Conservation (phyloP, 495 filamentous ascomycete genomes). For the Tuber melanosporum region DNA sequence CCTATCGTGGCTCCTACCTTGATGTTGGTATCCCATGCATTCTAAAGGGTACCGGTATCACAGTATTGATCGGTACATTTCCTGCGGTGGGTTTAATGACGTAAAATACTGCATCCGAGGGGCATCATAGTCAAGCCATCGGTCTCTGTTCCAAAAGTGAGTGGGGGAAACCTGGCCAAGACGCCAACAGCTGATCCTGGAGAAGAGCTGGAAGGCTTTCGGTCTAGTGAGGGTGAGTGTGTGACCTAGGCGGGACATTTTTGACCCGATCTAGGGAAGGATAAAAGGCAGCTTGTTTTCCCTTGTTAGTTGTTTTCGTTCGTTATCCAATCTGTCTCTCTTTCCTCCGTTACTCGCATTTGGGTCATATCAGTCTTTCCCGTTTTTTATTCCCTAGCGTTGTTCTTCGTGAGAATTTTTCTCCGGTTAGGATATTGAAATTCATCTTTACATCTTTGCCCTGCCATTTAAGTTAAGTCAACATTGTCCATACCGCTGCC, state of each 20-base stretch:
- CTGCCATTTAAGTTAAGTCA: no score
- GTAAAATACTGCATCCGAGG: constrained; percentile 44
- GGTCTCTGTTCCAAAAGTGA: constrained; percentile 49
- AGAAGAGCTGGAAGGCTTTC: constrained; percentile 49
- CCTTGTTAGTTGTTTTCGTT: no score
- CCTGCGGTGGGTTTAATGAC: constrained; percentile 44
- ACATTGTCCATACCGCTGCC: no score
- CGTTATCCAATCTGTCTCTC: no score
- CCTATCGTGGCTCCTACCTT: constrained; percentile 38
- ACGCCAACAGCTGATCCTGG: constrained; percentile 49
- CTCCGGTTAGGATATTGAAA: no score
- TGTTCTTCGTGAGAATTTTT: no score
- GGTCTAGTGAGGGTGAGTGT: constrained; percentile 36
- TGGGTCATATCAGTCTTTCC: no score
- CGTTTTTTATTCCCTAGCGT: no score
- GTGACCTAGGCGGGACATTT: constrained; percentile 48
- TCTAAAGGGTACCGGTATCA: constrained; percentile 44
- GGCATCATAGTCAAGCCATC: constrained; percentile 47
- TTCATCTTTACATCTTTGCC: no score
- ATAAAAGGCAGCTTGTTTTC: no score
- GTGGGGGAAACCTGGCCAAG: constrained; percentile 46
- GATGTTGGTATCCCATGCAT: constrained; percentile 38
- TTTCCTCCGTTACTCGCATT: no score
- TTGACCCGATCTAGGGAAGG: no score
- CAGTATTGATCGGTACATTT: constrained; percentile 36